phyloP scores from a whole-genome alignment of 2,329 filamentous ascomycete genomes.

The Hypoxylon sp. region DNA sequence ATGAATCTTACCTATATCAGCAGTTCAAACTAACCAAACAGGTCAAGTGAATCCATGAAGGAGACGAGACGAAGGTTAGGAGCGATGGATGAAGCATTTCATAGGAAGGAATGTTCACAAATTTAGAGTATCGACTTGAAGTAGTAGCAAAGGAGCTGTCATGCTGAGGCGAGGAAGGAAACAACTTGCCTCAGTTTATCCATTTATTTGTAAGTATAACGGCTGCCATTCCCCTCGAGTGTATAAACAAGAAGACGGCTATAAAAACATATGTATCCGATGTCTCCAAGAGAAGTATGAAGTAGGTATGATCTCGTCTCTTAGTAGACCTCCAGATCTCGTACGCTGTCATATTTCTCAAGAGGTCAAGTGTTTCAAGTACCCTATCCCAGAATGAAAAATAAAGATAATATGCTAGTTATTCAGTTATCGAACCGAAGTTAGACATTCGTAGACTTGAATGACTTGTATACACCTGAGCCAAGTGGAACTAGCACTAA shows the following conservation, averaged over 20 bases:
- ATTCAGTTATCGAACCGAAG: neutral
- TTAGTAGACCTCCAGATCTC: too few species aligned
- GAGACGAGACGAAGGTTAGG: neutral
- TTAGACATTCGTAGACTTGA: neutral
- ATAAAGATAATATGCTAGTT: too few species aligned
- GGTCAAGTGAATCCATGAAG: too few species aligned
- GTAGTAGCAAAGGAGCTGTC: neutral
- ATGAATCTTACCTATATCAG: neutral
- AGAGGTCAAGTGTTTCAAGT: too few species aligned
- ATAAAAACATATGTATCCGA: too few species aligned
- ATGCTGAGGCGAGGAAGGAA: slow-evolving; percentile 1
- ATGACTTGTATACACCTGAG: neutral
- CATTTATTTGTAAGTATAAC: neutral
- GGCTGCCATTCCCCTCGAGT: neutral
- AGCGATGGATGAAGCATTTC: neutral
- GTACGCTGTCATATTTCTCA: too few species aligned
- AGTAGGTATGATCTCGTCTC: too few species aligned
- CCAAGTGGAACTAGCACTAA: slow-evolving; percentile 2
- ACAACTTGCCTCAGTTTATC: neutral
- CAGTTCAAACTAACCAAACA: neutral
- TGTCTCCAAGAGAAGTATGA: too few species aligned
- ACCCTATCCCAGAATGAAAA: too few species aligned
- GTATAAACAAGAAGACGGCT: too few species aligned
- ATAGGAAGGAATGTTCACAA: neutral
- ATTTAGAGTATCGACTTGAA: neutral